Conservation (phyloP, 306 rosid species). For the Dalbergia cultrata region DNA sequence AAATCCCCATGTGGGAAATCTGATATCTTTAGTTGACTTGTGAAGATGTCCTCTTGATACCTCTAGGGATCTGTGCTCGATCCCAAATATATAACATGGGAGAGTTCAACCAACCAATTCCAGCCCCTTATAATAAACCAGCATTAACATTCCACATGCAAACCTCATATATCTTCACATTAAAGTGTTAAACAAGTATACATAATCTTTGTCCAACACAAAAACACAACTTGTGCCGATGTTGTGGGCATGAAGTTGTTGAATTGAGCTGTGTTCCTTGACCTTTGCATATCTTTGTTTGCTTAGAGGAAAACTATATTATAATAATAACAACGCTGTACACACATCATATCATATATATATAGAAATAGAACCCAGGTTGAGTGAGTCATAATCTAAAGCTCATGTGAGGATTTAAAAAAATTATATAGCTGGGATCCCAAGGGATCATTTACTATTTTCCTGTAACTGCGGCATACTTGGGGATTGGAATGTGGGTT, state of each 20-base stretch:
- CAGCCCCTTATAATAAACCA: slow-evolving; percentile 46
- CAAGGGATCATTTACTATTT: slow-evolving; percentile 52
- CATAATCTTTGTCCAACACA: slow-evolving; percentile 63
- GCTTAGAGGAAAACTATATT: not conserved
- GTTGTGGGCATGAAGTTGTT: slow-evolving; percentile 55
- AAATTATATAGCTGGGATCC: slow-evolving; percentile 47
- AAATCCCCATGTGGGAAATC: slow-evolving; percentile 63
- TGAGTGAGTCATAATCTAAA: slow-evolving; percentile 44
- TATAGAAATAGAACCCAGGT: slow-evolving; percentile 1
- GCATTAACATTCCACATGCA: slow-evolving; percentile 56
- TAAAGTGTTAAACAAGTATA: slow-evolving; percentile 43
- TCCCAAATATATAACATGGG: slow-evolving; percentile 42
- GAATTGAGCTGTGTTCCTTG: slow-evolving; percentile 60
- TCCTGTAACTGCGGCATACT: slow-evolving; percentile 61
- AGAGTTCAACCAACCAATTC: slow-evolving; percentile 45
- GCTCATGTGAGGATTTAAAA: slow-evolving; percentile 17
- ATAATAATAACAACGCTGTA: slow-evolving; percentile 13
- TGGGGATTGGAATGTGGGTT: slow-evolving; percentile 53
- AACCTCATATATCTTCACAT: not conserved
- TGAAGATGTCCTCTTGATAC: slow-evolving; percentile 45
- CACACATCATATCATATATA: not conserved
- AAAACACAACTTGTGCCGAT: slow-evolving; percentile 60
- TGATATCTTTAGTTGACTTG: slow-evolving; percentile 63
- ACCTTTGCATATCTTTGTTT: slow-evolving; percentile 65
- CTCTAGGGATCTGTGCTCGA: slow-evolving; percentile 71